Evolutionary conservation across 192 early-diverging fungal genomes (phyloP), one percentile per base, ranked within the genome.

Genomic region (Geranomyces variabilis): DNA sequence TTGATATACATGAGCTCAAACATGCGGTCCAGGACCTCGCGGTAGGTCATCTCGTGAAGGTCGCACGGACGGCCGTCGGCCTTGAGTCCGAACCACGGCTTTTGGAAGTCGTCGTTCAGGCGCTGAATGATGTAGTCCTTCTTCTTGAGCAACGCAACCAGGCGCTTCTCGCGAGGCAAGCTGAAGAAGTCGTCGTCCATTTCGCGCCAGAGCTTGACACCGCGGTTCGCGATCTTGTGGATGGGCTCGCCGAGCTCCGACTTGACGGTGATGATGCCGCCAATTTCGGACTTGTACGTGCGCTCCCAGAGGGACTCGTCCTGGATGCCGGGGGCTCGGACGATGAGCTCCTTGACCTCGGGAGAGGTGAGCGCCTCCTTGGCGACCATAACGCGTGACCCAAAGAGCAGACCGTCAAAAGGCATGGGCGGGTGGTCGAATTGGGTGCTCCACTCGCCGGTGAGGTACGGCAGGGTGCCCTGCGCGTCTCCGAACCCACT

Each of bases 301-400:
- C 88, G 83, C 65, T 92, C 88, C 96, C 96, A 96, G 46, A 90
- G 84, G 19, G 83, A 57, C 63, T 88, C 87, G 66, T 98, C 93
- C 4, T 70, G 51, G 41, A 96, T 86, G 33, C 96, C 96, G 33
- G 93, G 85, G 6, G 93, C 86, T 33, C 82, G 84, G 9, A 90
- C 94, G 74, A 98, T 96, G 45, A 93, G 87, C 74, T 95, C 81
- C 83, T 96, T 98, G 53, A 90, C 93, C 3, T 79, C 88, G 0
- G 74, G 81, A 24, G 92, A 92, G 1, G 94, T 90, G 43, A 86
- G 77, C 48, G 87, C 88, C 79, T 98, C 95, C 75, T 93, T 91
- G 53, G 95, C 91, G 34, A 94, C 93, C 93, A 98, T 94, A 61
- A 96, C 87, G 66, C 93, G 92, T n/a, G 94, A 96, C n/a, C 92